phyloP scores from a whole-genome alignment of 75 land plant species.

The Selaginella tamariscina region DNA sequence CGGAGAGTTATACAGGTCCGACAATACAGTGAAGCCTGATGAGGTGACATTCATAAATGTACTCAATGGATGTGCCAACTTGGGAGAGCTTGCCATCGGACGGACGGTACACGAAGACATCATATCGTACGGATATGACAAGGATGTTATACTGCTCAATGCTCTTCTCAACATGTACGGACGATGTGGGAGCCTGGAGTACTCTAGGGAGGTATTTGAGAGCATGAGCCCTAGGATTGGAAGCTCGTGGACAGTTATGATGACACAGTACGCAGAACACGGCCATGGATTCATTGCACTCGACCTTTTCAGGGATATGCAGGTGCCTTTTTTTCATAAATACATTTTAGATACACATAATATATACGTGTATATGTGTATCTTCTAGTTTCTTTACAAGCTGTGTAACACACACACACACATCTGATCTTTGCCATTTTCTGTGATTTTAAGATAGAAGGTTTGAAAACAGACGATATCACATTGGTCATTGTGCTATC shows the following conservation, averaged over 20 bases:
- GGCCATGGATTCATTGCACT: background rate
- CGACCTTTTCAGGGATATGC: background rate
- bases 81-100: background rate
- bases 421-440: background rate
- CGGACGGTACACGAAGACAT: background rate
- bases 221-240: background rate
- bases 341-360: no score
- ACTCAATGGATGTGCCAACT: constrained; percentile 1
- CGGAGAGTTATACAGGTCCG: no score
- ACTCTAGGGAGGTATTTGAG: background rate
- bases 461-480: background rate
- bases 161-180: constrained; percentile 6
- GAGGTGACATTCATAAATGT: background rate
- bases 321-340: no score
- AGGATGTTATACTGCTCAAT: background rate
- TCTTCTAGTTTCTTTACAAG: no score
- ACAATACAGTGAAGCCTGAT: background rate
- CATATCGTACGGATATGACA: background rate
- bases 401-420: background rate
- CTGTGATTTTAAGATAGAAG: background rate
- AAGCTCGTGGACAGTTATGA: background rate
- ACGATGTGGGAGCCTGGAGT: constrained; percentile 2
- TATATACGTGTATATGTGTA: no score
- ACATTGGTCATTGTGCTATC: background rate
- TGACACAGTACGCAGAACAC: background rate